Evolutionary conservation across 768 basidiomycete genomes (phyloP), one percentile per base, ranked within the genome.

Genomic region (Chalciporus pseudorubinellus): DNA sequence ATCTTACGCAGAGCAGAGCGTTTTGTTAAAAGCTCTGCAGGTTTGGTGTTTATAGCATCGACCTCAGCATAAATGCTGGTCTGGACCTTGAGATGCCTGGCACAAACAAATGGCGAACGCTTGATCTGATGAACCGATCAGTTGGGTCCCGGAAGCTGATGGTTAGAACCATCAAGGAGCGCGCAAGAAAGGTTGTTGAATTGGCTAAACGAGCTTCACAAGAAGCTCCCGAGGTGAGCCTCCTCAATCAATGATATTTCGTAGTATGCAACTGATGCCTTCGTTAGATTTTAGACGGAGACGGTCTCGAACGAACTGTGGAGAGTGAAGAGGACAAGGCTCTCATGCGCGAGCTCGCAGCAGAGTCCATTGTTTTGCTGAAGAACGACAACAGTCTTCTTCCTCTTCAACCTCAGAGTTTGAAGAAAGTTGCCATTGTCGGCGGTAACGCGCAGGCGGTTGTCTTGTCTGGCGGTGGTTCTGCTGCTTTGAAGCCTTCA

Each of bases 31-130:
- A 33, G 4, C n/a, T 31, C 8, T 43, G 19, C 48, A 86, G 85
- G 85, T 87, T 85, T 51, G 89, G 89, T 1, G 70, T 78, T 3
- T 90, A 90, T 70, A 79, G 82, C 46, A 72, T 88, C 28, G 82
- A 83, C 55, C 72, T 76, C 20, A 70, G 74, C 21, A 71, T 88
- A 53, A 90, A 89, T 52, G 86, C 87, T n/a, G 88, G 88, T 3
- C 72, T 90, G 20, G 85, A 90, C 61, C 77, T 92, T 33, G 87
- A 89, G 64, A 89, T 89, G 86, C 87, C 87, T 0, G 88, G 89
- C 2, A 70, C 71, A 13, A 84, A 84, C 68, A 87, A 89, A 56
- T 89, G 87, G 88, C 77, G 88, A 7, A 81, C 79, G 0, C 74
- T 84, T n/a, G 82, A 85, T 52, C 75, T 83, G 29, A 78, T 89